phyloP scores from a whole-genome alignment of 1,284 basidiomycete genomes.

The Austroboletus niveus region DNA sequence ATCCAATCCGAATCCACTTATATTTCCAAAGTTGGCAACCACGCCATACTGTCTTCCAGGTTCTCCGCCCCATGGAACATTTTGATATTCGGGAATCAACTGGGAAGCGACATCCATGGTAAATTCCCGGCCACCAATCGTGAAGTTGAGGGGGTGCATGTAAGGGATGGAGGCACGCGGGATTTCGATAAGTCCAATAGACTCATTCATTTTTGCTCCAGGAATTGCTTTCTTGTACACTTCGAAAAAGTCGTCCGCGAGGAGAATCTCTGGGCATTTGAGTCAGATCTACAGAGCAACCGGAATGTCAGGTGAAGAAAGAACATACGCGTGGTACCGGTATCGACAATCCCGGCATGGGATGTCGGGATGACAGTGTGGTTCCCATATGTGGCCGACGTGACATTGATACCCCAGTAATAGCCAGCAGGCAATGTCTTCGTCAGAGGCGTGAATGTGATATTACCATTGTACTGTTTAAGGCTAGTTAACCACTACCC shows the following conservation, averaged over 20 bases:
- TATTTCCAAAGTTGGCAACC: conserved; percentile 3
- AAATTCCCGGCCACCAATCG: conserved; percentile 14
- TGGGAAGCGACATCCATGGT: conserved; percentile 24
- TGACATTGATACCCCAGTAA: conserved; percentile 30
- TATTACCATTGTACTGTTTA: conserved; percentile 16
- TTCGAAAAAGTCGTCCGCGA: conserved; percentile 21
- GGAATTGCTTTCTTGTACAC: conserved; percentile 21
- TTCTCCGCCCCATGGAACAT: conserved; percentile 14
- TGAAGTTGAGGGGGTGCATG: conserved; percentile 24
- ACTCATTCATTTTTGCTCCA: conserved; percentile 12
- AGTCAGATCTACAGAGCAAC: background rate
- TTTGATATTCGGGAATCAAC: conserved; percentile 22
- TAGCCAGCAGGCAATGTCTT: conserved; percentile 12
- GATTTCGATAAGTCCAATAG: conserved; percentile 21
- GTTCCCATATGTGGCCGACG: conserved; percentile 14
- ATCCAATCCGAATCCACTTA: conserved; percentile 19
- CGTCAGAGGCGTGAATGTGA: conserved; percentile 25
- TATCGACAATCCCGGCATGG: conserved; percentile 18
- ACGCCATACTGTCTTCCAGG: conserved; percentile 19
- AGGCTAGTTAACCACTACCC: no score
- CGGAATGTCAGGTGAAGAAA: no score
- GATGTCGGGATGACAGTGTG: conserved; percentile 14
- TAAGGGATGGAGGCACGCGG: conserved; percentile 8
- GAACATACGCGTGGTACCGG: conserved; percentile 21
- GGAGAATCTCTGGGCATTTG: conserved; percentile 13